These are phyloP conservation scores for Plenodomus tracheiphilus DNA, from an alignment of 2,329 filamentous ascomycete genomes.

Conservation along the genomic window DNA sequence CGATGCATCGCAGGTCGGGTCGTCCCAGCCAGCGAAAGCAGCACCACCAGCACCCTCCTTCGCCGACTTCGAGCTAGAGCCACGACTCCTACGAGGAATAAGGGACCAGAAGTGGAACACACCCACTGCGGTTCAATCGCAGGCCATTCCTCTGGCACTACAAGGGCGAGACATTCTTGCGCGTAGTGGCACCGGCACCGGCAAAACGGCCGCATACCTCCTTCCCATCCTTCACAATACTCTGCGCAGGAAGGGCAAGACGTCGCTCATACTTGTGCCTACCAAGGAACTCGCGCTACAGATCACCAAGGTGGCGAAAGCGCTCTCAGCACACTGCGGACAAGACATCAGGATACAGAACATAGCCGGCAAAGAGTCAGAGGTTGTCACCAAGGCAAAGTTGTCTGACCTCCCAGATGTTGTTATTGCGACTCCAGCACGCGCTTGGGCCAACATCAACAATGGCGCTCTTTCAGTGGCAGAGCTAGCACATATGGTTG, in stretches of 20 bases:
- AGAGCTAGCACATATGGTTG: slow-evolving; percentile 74
- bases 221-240: slow-evolving; percentile 86
- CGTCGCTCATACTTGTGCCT: slow-evolving; percentile 87
- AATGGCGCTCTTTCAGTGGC: slow-evolving; percentile 71
- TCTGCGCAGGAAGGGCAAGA: slow-evolving; percentile 74
- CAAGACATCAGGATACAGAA: slow-evolving; percentile 84
- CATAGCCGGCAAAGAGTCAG: slow-evolving; percentile 85
- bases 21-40: background rate
- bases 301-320: slow-evolving; percentile 76
- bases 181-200: slow-evolving; percentile 91
- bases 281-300: slow-evolving; percentile 94
- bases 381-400: slow-evolving; percentile 83
- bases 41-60: slow-evolving; percentile 59
- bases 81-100: slow-evolving; percentile 83
- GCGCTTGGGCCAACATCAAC: slow-evolving; percentile 77
- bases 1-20: slow-evolving; percentile 25
- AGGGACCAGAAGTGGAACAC: slow-evolving; percentile 80
- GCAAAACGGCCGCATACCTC: slow-evolving; percentile 96
- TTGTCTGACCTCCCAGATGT: slow-evolving; percentile 86
- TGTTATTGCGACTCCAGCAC: slow-evolving; percentile 86
- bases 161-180: slow-evolving; percentile 88
- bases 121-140: slow-evolving; percentile 86
- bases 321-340: slow-evolving; percentile 79
- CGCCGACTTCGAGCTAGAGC: slow-evolving; percentile 76
- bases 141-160: slow-evolving; percentile 84